Conservation (phyloP, 495 filamentous ascomycete genomes). For the Aspergillus sclerotiicarbonarius region DNA sequence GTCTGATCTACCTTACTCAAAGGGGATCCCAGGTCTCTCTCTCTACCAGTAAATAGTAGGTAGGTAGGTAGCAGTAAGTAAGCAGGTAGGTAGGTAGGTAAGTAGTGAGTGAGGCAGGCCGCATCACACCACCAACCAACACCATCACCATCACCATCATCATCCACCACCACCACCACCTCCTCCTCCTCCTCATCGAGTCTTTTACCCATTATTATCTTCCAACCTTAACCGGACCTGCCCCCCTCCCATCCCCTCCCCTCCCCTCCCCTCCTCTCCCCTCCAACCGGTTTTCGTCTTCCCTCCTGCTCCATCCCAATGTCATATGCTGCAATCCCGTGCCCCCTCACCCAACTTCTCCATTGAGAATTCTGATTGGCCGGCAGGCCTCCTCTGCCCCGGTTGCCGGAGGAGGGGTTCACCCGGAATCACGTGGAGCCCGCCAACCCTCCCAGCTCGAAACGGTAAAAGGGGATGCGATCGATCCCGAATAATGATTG, state of each 20-base stretch:
- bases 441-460: slow-evolving; percentile 13
- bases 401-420: slow-evolving; percentile 26
- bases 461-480: slow-evolving; percentile 1
- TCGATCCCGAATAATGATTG: not conserved
- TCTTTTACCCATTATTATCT: not conserved
- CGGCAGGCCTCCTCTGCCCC: slow-evolving; percentile 11
- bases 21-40: too few species aligned
- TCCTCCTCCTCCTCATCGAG: too few species aligned
- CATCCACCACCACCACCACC: too few species aligned
- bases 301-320: slow-evolving; percentile 17
- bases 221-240: slow-evolving; percentile 1
- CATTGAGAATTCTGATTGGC: slow-evolving; percentile 31
- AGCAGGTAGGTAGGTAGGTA: too few species aligned
- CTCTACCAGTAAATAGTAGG: too few species aligned
- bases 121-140: not conserved
- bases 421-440: slow-evolving; percentile 28
- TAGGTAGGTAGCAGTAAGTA: too few species aligned
- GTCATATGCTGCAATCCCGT: slow-evolving; percentile 48
- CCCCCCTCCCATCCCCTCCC: not conserved
- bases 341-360: slow-evolving; percentile 30
- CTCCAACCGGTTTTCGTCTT: slow-evolving; percentile 19
- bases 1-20: too few species aligned
- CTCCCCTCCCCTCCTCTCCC: not conserved
- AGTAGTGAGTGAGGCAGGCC: not conserved
- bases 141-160: too few species aligned